Percentiles rank a stretch among this genome's conserved stretches.
Evolutionary conservation across 2,329 filamentous ascomycete species (phyloP).

Genomic region (Fusarium sp.): DNA sequence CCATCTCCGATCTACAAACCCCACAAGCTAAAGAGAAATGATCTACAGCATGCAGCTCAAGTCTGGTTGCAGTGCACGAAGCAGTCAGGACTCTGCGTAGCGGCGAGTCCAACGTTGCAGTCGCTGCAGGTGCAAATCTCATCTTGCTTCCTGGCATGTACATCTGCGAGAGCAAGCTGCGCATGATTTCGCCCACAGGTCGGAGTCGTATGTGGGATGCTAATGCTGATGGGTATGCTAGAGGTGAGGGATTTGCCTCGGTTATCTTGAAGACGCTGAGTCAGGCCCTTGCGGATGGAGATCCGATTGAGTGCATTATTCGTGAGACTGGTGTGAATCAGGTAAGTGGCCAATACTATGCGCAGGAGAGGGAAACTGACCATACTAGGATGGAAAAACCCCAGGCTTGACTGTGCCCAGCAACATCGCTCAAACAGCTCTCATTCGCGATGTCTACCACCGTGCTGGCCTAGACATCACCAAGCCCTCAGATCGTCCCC

Average conservation of each 20-base stretch:
- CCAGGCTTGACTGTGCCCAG: not conserved
- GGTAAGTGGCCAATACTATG: not conserved
- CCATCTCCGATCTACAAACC: not conserved
- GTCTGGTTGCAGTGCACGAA: conserved; percentile 20
- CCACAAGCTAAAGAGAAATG: not conserved
- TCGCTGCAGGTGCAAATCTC: conserved; percentile 16
- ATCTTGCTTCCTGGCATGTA: conserved; percentile 17
- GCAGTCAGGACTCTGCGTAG: conserved; percentile 7
- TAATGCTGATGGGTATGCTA: conserved; percentile 18
- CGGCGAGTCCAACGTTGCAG: conserved; percentile 11
- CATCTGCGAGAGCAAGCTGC: conserved; percentile 4
- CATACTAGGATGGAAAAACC: not conserved
- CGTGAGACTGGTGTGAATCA: conserved; percentile 7
- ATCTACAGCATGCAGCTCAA: conserved; percentile 7
- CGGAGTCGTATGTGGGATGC: conserved; percentile 18
- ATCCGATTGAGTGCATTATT: not conserved
- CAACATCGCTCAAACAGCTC: not conserved
- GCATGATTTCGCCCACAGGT: conserved; percentile 6
- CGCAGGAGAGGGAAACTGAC: rapidly evolving
- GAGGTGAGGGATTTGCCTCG: conserved; percentile 21
- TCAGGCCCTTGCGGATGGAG: not conserved
- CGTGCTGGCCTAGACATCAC: not conserved
- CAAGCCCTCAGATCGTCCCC: not conserved
- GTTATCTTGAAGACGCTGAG: conserved; percentile 23
- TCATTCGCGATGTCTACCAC: not conserved